Conservation (phyloP, 495 filamentous ascomycete genomes). For the Penicillium soppii region DNA sequence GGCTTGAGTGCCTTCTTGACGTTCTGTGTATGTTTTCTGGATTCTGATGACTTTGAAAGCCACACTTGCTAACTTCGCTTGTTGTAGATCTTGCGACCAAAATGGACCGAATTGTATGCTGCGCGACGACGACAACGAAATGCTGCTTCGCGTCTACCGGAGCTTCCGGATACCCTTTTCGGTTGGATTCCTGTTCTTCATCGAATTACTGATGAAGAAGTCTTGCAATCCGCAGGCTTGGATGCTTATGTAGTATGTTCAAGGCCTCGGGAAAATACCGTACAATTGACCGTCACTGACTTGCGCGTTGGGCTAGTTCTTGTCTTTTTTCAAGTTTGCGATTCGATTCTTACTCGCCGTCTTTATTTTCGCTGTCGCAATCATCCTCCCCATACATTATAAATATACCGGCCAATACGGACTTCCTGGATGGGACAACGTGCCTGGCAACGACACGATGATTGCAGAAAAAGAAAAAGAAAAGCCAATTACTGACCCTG, state of each 20-base stretch:
- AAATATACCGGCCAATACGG: conserved; percentile 56
- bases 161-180: conserved; percentile 81
- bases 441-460: conserved; percentile 13
- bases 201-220: conserved; percentile 81
- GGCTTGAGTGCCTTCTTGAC: conserved; percentile 59
- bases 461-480: conserved; percentile 19
- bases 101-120: conserved; percentile 92
- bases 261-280: not conserved
- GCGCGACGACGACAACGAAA: conserved; percentile 73
- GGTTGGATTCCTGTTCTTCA: conserved; percentile 95
- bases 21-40: conserved; percentile 56
- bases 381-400: conserved; percentile 85
- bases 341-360: conserved; percentile 77
- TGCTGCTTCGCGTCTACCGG: conserved; percentile 72
- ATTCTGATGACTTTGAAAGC: not conserved
- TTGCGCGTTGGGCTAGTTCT: conserved; percentile 55
- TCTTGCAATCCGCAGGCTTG: conserved; percentile 85
- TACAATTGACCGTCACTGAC: conserved; percentile 5
- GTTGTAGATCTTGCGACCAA: conserved; percentile 69
- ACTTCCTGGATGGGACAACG: conserved; percentile 39
- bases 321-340: conserved; percentile 92
- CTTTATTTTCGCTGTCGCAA: conserved; percentile 72
- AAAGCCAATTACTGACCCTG: conserved; percentile 29
- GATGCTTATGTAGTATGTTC: conserved; percentile 87
- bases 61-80: not conserved